phyloP scores from a whole-genome alignment of 2,329 filamentous ascomycete species.

The Aspergillus sp. region DNA sequence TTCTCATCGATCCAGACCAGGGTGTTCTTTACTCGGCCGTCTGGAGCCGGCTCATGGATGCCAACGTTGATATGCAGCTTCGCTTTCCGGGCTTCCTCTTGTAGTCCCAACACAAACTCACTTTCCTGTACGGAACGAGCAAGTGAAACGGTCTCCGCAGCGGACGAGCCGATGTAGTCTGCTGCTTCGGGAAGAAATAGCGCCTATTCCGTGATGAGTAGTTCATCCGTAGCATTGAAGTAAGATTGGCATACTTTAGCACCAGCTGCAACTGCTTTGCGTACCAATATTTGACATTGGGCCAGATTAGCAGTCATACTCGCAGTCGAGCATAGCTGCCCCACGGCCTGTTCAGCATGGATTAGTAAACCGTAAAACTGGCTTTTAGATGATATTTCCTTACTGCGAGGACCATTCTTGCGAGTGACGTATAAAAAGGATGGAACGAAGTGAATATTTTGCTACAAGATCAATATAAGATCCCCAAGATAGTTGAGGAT shows the following conservation, averaged over 20 bases:
- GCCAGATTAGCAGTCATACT: constrained; percentile 75
- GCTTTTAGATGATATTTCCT: background rate
- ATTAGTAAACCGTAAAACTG: constrained; percentile 12
- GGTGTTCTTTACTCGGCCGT: constrained; percentile 60
- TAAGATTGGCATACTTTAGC: constrained; percentile 62
- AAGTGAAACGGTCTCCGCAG: constrained; percentile 68
- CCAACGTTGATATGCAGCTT: constrained; percentile 78
- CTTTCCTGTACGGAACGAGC: constrained; percentile 65
- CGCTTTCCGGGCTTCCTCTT: constrained; percentile 63
- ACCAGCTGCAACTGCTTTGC: constrained; percentile 70
- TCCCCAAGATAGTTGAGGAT: background rate
- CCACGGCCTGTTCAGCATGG: constrained; percentile 64
- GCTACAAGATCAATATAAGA: no score
- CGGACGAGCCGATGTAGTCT: constrained; percentile 77
- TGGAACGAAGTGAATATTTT: background rate
- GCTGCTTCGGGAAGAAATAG: constrained; percentile 91
- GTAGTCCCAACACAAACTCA: constrained; percentile 75
- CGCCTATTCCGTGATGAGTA: constrained; percentile 48
- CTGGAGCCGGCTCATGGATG: constrained; percentile 70
- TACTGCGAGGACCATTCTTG: constrained; percentile 30
- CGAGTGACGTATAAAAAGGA: background rate
- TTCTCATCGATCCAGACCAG: constrained; percentile 65
- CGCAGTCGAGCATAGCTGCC: constrained; percentile 83
- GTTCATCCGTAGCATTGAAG: background rate
- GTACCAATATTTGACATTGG: constrained; percentile 71